phyloP scores from a whole-genome alignment of 2,329 filamentous ascomycete species.

The Thermothelomyces thermophilus region DNA sequence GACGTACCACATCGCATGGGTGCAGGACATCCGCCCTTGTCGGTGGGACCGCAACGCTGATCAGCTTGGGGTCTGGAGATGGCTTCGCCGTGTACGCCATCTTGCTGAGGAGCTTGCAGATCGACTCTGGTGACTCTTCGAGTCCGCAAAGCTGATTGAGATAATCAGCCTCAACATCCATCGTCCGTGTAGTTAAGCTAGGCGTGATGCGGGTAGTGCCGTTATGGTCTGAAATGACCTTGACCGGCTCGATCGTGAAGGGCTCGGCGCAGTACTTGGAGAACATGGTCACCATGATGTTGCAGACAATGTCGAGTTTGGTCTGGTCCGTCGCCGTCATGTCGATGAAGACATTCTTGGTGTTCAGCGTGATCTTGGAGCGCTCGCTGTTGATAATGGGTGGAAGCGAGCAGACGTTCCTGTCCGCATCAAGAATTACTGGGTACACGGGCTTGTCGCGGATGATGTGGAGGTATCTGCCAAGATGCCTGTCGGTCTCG shows the following conservation, averaged over 20 bases:
- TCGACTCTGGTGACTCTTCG: conserved; percentile 62
- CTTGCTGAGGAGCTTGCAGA: conserved; percentile 74
- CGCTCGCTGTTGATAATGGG: conserved; percentile 97
- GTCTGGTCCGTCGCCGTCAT: conserved; percentile 94
- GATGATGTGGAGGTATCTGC: conserved; percentile 89
- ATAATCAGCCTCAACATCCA: conserved; percentile 83
- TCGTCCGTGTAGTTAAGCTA: conserved; percentile 66
- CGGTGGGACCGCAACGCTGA: conserved; percentile 77
- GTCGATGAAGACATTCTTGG: conserved; percentile 93
- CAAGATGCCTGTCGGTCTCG: conserved; percentile 87
- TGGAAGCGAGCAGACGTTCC: conserved; percentile 82
- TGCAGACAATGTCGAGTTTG: conserved; percentile 91
- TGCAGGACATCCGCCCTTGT: conserved; percentile 93
- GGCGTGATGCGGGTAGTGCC: conserved; percentile 73
- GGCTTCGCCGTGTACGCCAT: conserved; percentile 84
- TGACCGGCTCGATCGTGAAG: conserved; percentile 89
- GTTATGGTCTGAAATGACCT: conserved; percentile 90
- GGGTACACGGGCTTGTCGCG: conserved; percentile 90
- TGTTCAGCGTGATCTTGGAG: conserved; percentile 89
- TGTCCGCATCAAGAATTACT: conserved; percentile 86
- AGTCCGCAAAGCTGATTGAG: conserved; percentile 91
- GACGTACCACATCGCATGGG: conserved; percentile 69
- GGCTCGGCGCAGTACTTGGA: conserved; percentile 80
- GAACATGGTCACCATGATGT: conserved; percentile 97
- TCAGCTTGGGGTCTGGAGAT: conserved; percentile 59